These are phyloP conservation scores for Colletotrichum camelliae DNA, from an alignment of 2,329 filamentous ascomycete species.

Conservation along the genomic window DNA sequence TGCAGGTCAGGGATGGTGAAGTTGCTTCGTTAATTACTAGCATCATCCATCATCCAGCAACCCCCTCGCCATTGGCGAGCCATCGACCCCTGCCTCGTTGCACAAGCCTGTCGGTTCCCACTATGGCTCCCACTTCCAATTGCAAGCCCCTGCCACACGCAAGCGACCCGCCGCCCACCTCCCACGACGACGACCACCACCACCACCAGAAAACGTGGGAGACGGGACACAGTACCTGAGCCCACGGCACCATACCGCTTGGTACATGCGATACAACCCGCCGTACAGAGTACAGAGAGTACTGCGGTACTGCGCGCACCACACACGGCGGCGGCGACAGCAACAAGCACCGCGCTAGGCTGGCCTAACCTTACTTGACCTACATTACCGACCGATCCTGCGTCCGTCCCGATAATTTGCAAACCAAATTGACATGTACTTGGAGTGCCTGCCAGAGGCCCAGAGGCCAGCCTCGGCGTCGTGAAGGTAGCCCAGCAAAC, in stretches of 20 bases:
- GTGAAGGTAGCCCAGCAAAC: not conserved
- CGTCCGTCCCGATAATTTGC: slow-evolving; percentile 1
- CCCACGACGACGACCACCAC: not conserved
- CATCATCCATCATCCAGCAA: slow-evolving; percentile 11
- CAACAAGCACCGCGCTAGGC: slow-evolving; percentile 2
- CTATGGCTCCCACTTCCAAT: slow-evolving; percentile 12
- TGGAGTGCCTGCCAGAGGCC: not conserved
- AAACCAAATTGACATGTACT: not conserved
- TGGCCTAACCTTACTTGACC: slow-evolving; percentile 8
- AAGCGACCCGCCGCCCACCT: slow-evolving; percentile 1
- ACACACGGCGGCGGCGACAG: not conserved
- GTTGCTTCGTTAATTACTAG: slow-evolving; percentile 13
- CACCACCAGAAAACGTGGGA: slow-evolving; percentile 7
- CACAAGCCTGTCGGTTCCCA: slow-evolving; percentile 23
- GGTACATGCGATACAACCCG: not conserved
- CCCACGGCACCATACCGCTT: not conserved
- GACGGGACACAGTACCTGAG: not conserved
- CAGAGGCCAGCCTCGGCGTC: not conserved
- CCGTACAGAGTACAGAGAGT: not conserved
- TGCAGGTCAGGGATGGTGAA: not conserved
- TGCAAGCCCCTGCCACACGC: not conserved
- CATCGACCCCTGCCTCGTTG: slow-evolving; percentile 9
- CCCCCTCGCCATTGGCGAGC: not conserved
- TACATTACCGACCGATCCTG: slow-evolving; percentile 14
- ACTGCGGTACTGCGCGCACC: not conserved